phyloP scores from a whole-genome alignment of 805 yeast species.

The Wickerhamiella sergipiensis region DNA sequence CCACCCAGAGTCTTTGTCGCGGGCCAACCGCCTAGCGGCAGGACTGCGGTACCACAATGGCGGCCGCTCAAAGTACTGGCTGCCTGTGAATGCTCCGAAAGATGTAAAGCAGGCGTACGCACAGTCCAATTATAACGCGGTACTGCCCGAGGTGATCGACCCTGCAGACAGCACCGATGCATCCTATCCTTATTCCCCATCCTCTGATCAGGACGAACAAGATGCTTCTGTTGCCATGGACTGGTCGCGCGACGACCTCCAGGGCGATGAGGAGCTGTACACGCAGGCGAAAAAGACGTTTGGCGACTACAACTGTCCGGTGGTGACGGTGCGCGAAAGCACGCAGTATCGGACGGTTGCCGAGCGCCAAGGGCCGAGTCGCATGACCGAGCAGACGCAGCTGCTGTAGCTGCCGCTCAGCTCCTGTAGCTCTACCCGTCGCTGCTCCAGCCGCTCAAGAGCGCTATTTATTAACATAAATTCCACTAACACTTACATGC shows the following conservation, averaged over 20 bases:
- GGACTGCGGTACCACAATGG: slow-evolving; percentile 72
- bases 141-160: not conserved
- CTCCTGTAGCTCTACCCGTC: no score
- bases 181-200: not conserved
- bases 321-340: slow-evolving; percentile 24
- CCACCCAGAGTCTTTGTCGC: slow-evolving; percentile 51
- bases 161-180: not conserved
- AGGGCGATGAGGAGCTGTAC: slow-evolving; percentile 25
- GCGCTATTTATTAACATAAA: not conserved
- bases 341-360: slow-evolving; percentile 10
- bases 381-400: not conserved
- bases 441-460: no score
- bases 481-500: no score
- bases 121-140: slow-evolving; percentile 1
- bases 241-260: slow-evolving; percentile 12
- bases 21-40: slow-evolving; percentile 58
- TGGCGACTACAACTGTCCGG: slow-evolving; percentile 33
- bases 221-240: not conserved
- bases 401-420: not conserved
- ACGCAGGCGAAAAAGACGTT: slow-evolving; percentile 22
- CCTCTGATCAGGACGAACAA: no score
- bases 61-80: slow-evolving; percentile 78
- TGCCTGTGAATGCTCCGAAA: slow-evolving; percentile 23
- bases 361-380: slow-evolving; percentile 4
- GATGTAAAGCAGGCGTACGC: not conserved